phyloP scores from a whole-genome alignment of 768 basidiomycete species.

The Amanita exitialis region DNA sequence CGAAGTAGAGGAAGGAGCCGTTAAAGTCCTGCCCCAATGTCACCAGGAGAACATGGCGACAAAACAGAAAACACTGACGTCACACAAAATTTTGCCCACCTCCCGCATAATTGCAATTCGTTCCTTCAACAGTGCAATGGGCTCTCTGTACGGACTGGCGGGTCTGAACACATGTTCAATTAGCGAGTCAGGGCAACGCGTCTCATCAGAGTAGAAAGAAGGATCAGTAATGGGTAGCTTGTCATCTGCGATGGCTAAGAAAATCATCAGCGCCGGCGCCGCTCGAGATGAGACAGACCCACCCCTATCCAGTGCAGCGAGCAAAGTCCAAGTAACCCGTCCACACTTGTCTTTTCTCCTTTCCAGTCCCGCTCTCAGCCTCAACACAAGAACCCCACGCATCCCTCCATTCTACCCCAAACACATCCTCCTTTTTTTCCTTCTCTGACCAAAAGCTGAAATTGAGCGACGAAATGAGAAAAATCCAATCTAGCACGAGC shows the following conservation, averaged over 20 bases:
- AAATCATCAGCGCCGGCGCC: not conserved
- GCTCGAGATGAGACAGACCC: conserved; percentile 10
- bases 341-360: conserved; percentile 28
- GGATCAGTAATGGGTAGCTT: conserved; percentile 75
- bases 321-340: conserved; percentile 86
- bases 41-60: not conserved
- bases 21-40: conserved; percentile 39
- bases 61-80: conserved; percentile 34
- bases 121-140: conserved; percentile 59
- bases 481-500: conserved; percentile 73
- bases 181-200: conserved; percentile 58
- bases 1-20: conserved; percentile 62
- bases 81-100: conserved; percentile 61
- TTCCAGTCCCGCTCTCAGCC: conserved; percentile 20
- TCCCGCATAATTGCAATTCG: conserved; percentile 72
- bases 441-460: conserved; percentile 85
- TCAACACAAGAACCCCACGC: conserved; percentile 37
- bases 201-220: conserved; percentile 63
- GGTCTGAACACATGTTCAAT: conserved; percentile 63
- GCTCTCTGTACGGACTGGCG: conserved; percentile 44
- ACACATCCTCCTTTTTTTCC: conserved; percentile 49
- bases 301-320: conserved; percentile 82
- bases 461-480: conserved; percentile 77
- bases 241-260: conserved; percentile 59
- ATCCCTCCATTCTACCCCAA: conserved; percentile 68